A percentile compares a stretch with the other conserved stretches of the same genome.
Conservation (phyloP, 495 filamentous ascomycete genomes). For the Penicillium lividum region DNA sequence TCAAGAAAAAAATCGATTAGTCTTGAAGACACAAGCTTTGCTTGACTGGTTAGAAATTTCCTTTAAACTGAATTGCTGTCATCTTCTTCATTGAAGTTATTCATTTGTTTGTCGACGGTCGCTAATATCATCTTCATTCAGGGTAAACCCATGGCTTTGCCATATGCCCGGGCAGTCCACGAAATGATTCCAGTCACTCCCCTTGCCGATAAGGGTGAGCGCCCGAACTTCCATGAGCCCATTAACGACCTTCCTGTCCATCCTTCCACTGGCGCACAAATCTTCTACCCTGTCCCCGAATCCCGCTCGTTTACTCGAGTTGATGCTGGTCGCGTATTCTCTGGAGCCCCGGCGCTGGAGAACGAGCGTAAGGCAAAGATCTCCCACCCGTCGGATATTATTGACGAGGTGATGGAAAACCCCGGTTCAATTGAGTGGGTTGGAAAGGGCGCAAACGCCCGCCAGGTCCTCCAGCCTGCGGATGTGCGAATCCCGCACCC, state of each 20-base stretch:
- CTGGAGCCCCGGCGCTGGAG: constrained; percentile 42
- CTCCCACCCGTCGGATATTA: constrained; percentile 33
- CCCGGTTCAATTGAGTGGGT: constrained; percentile 41
- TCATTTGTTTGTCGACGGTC: constrained; percentile 6
- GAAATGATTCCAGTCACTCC: constrained; percentile 73
- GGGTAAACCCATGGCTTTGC: constrained; percentile 74
- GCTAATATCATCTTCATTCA: constrained; percentile 38
- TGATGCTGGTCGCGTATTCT: constrained; percentile 87
- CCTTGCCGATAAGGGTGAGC: constrained; percentile 27
- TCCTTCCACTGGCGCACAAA: constrained; percentile 72
- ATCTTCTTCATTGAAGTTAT: constrained; percentile 10
- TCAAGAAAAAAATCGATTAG: constrained; percentile 87
- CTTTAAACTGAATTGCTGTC: constrained; percentile 33
- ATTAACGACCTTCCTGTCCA: constrained; percentile 92
- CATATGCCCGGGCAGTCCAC: constrained; percentile 74
- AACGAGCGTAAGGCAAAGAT: constrained; percentile 25
- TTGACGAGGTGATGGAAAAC: constrained; percentile 26
- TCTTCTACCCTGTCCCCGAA: constrained; percentile 89
- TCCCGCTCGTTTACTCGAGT: constrained; percentile 84
- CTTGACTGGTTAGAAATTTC: constrained; percentile 68
- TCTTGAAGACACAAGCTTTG: constrained; percentile 85
- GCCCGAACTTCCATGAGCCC: constrained; percentile 63
- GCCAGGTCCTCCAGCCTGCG: constrained; percentile 69
- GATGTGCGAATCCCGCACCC: constrained; percentile 89
- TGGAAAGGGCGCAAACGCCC: constrained; percentile 43